Base-by-base conservation (phyloP, 495 filamentous ascomycete genomes). In the Trichoderma orchidacearum region DNA sequence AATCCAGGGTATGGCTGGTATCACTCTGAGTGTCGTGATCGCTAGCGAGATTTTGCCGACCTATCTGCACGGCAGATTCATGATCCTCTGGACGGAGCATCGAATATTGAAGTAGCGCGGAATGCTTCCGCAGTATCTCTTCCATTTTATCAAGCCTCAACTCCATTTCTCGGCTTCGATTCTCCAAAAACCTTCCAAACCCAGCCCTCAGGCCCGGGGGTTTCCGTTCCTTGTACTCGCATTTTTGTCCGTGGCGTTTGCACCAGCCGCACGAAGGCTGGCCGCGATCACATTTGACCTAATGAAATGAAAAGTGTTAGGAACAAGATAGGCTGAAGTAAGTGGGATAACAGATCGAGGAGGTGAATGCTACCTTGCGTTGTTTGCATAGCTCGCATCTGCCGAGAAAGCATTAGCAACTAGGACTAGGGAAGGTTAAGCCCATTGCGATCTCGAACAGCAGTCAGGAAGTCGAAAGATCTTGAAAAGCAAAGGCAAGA, bases 221-320 rank as follows among this genome's bases (percentile, higher is more conserved):
- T 72, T 90, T 92, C 18, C 88, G 79, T 63, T 89, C 86, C 64
- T 84, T 89, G 69, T 93, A 93, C 66, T 90, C 85, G 71, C 88
- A 93, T 27, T 73, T 35, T 38, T 87, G 84, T 5, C 79, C 78
- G 67, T 94, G 94, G 56, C 87, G 82, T 61, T 75, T 76, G 64
- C 90, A 95, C 89, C 90, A 94, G 45, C 90, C 90, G 68, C 90
- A 95, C 57, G 81, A 83, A 8, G 90, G 90, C 57, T 90, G 87
- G 9, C 83, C 80, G 23, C 88, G 83, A 72, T 93, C 86, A 67
- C 85, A 89, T 75, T 89, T 89, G 50, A 89, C 85, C 75, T 82
- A 30, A 29, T 12, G 11, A 11, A 31, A 27, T 2, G 12, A 53
- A 32, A 17, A 6, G 11, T 8, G 51, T 53, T 32, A 53, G 28